Percentiles rank a stretch among this genome's conserved stretches.
phyloP scores from a whole-genome alignment of 2,329 filamentous ascomycete species.

The Fusarium bactridioides region DNA sequence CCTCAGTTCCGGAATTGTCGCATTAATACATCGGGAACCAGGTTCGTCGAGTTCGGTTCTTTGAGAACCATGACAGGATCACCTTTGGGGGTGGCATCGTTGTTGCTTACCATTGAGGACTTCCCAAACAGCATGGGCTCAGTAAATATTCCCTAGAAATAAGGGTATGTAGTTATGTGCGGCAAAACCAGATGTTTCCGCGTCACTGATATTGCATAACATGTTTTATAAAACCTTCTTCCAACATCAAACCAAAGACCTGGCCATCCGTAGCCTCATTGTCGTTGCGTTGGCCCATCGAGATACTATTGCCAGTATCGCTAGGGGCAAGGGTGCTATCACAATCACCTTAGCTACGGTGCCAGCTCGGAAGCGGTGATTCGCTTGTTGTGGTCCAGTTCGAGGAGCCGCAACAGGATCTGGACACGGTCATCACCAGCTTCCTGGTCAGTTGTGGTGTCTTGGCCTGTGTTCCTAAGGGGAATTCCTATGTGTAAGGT shows the following conservation, averaged over 20 bases:
- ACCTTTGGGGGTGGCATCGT: background rate
- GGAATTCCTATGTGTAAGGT: no score
- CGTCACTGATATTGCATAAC: background rate
- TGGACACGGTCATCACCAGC: conserved; percentile 28
- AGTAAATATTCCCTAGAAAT: background rate
- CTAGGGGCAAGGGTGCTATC: background rate
- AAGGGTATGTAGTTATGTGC: background rate
- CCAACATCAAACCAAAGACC: background rate
- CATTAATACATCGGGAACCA: background rate
- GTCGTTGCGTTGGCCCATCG: background rate
- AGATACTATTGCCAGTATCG: background rate
- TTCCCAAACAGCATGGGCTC: background rate
- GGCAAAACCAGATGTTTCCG: background rate
- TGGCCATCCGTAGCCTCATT: background rate
- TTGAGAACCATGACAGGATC: background rate
- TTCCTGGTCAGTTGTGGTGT: no score
- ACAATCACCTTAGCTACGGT: background rate
- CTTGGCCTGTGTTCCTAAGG: no score
- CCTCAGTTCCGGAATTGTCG: no score
- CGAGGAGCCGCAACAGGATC: conserved; percentile 34
- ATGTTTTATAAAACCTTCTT: background rate
- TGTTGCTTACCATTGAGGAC: background rate
- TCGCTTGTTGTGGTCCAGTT: conserved; percentile 24
- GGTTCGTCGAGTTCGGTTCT: background rate
- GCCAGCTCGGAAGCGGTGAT: conserved; percentile 23